Conservation (phyloP, 352 stramenopile species). For the Halophytophthora batemanensis region DNA sequence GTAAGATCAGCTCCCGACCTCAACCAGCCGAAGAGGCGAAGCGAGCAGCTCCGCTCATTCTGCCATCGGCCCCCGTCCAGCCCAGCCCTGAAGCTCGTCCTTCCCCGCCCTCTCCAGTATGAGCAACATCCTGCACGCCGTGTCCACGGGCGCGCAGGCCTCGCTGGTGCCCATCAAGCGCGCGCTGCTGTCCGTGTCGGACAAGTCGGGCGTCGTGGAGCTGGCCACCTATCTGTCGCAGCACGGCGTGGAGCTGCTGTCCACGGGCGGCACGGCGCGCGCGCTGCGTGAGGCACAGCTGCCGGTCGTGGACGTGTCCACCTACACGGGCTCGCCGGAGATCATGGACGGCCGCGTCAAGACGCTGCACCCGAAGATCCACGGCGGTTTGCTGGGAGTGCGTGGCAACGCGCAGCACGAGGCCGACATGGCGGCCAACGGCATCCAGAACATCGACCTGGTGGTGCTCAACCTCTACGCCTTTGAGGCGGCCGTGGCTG, state of each 20-base stretch:
- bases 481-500: constrained; percentile 97
- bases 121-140: constrained; percentile 83
- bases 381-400: constrained; percentile 97
- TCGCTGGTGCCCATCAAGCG: constrained; percentile 92
- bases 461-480: constrained; percentile 99
- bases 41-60: constrained; percentile 9
- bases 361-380: constrained; percentile 99
- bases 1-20: too few relatives aligned
- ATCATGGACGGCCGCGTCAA: constrained; percentile 99
- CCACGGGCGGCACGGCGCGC: constrained; percentile 98
- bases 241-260: constrained; percentile 96
- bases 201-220: constrained; percentile 98
- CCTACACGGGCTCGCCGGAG: constrained; percentile 97
- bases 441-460: constrained; percentile 98
- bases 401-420: constrained; percentile 97
- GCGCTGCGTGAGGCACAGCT: constrained; percentile 94
- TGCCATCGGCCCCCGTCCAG: not conserved
- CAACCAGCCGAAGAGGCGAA: too few relatives aligned
- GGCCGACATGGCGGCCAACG: constrained; percentile 94
- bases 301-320: constrained; percentile 95
- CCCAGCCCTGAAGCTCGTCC: constrained; percentile 9
- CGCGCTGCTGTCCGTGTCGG: constrained; percentile 98
- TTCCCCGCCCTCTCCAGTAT: constrained; percentile 25
- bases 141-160: constrained; percentile 50
- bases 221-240: constrained; percentile 93